Evolutionary conservation across 2,329 filamentous ascomycete species (phyloP).

Genomic region (Escovopsis sp.): DNA sequence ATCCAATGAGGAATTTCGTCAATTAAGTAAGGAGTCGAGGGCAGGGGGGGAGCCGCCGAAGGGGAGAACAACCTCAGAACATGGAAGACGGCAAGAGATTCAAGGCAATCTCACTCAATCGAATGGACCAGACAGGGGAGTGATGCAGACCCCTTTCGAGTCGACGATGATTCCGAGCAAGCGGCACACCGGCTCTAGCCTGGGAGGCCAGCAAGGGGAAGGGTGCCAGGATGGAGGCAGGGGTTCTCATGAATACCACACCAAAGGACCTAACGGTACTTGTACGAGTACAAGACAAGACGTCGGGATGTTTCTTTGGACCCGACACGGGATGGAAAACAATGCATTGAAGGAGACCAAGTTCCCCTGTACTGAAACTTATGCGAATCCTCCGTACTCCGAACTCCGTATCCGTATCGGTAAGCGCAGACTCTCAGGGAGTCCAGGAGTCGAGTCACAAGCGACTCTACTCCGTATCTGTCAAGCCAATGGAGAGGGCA

Average conservation of each 20-base stretch:
- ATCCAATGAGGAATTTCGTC: neutral
- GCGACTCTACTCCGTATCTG: no score
- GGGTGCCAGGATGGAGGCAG: neutral
- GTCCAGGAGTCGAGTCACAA: no score
- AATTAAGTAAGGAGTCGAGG: neutral
- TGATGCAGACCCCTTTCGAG: constrained; percentile 3
- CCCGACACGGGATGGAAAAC: neutral
- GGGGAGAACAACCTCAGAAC: neutral
- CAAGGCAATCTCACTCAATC: neutral
- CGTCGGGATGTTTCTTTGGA: neutral
- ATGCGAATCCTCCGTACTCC: no score
- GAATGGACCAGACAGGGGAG: neutral
- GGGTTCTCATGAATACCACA: neutral
- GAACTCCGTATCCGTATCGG: no score
- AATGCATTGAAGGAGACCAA: neutral
- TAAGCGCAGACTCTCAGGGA: no score
- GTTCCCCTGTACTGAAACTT: no score
- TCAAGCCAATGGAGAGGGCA: no score
- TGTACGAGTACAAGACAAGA: neutral
- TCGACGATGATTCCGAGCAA: constrained; percentile 5
- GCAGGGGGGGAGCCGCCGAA: neutral
- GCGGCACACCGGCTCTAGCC: constrained; percentile 4
- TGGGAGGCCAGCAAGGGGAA: constrained; percentile 1
- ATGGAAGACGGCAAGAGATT: neutral
- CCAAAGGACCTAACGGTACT: neutral